Evolutionary conservation across 164 flowering plant species (phyloP), one percentile per base, ranked within the genome.

Genomic region (Brasenia schreberi): DNA sequence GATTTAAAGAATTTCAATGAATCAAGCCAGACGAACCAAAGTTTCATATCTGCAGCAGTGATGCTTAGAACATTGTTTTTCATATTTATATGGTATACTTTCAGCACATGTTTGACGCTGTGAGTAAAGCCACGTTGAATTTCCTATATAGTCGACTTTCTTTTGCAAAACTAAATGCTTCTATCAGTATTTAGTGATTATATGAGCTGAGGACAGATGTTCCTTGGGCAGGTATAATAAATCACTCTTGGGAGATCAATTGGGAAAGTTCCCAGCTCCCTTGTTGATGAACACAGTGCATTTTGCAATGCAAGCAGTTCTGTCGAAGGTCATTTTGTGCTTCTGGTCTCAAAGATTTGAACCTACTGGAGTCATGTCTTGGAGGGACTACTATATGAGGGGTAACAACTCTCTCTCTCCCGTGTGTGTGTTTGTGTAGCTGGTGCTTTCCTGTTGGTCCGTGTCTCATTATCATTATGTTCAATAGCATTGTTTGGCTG

Each of bases 221-320:
- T 27, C 39, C 70, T 68, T 75, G 72, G 61, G 6, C 69, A 95
- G 99, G 80, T 95, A 95, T 67, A 95, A 95, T 74, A 95, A 95
- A 78, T 81, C 85, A 66, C 76, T 95, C 45, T 74, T 95, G 66
- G 99, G 99, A 68, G 97, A 95, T 75, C 72, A 95, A 66, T 63
- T 95, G 82, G 97, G 99, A 67, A 88, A 78, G 73, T 95, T 95
- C 72, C 99, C 99, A 4, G 99, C 99, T 76, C 99, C 99, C 12
- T 74, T 95, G 70, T 73, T 95, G 81, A 92, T 95, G 99, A 95
- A 92, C 74, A 87, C 94, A 42, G 76, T 95, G 64, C 99, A 95
- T 76, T 95, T 95, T 62, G 27, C 81, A 17, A 85, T 95, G 99
- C 99, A 95, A 92, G 99, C 99, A 72, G 76, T 85, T 70, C 69